phyloP scores from a whole-genome alignment of 225 moss, liverwort and hornwort genomes.

The Sphagnum tenellum region DNA sequence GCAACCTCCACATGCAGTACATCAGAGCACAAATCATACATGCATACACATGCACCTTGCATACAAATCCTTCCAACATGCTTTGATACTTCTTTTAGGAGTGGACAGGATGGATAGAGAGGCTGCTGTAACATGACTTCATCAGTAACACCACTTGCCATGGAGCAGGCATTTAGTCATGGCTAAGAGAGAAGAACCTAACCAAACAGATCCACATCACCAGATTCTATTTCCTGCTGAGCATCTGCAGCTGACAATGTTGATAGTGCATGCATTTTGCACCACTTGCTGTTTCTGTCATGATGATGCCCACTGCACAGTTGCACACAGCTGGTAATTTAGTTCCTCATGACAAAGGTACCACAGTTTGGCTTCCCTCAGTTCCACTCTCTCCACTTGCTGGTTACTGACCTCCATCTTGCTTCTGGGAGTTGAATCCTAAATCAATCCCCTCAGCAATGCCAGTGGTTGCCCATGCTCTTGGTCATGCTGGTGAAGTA shows the following conservation, averaged over 20 bases:
- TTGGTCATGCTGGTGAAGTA: slow-evolving; percentile 47
- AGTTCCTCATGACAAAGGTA: slow-evolving; percentile 56
- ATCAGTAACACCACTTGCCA: slow-evolving; percentile 18
- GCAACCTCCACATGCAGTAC: no score
- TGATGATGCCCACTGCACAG: slow-evolving; percentile 38
- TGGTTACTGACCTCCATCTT: slow-evolving; percentile 24
- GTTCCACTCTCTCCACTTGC: slow-evolving; percentile 30
- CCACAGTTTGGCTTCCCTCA: slow-evolving; percentile 39
- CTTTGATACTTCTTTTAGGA: no score
- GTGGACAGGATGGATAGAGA: slow-evolving; percentile 17
- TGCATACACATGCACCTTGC: no score
- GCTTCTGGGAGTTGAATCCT: slow-evolving; percentile 26
- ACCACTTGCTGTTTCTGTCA: slow-evolving; percentile 30
- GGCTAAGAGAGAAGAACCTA: slow-evolving; percentile 95
- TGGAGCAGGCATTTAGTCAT: slow-evolving; percentile 27
- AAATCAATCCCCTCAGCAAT: slow-evolving; percentile 47
- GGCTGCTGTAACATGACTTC: slow-evolving; percentile 42
- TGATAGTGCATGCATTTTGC: slow-evolving; percentile 12
- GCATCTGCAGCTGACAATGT: slow-evolving; percentile 43
- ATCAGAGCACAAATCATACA: no score
- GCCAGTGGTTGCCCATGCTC: slow-evolving; percentile 34
- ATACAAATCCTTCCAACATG: no score
- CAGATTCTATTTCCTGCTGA: slow-evolving; percentile 40
- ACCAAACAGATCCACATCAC: slow-evolving; percentile 95
- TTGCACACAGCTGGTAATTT: slow-evolving; percentile 42